Conservation (phyloP, 202 grass and related monocot species). For the Saccharum hybrid region DNA sequence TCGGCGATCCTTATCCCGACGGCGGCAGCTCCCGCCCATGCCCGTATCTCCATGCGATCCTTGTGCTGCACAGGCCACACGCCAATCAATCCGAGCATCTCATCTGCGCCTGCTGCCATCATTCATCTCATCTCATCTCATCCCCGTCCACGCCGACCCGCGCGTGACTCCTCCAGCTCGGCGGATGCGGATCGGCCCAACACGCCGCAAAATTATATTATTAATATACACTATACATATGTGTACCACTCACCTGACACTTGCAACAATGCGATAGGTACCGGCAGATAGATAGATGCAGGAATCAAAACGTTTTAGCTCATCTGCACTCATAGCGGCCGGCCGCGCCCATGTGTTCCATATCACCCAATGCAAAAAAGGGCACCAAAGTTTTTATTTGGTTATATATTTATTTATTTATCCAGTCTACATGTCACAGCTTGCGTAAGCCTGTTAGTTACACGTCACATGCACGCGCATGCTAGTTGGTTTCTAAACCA, state of each 20-base stretch:
- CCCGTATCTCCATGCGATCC: slow-evolving; percentile 19
- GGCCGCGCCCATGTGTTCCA: background rate
- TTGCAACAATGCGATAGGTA: too few relatives aligned
- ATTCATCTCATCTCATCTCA: background rate
- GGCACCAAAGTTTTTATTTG: background rate
- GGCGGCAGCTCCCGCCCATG: background rate
- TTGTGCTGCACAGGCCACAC: background rate
- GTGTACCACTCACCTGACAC: too few relatives aligned
- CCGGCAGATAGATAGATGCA: background rate
- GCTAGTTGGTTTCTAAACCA: background rate
- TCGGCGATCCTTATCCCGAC: background rate
- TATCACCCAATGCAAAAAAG: slow-evolving; percentile 1
- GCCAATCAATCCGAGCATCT: background rate
- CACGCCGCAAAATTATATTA: background rate
- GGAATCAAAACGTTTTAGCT: background rate
- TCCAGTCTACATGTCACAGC: slow-evolving; percentile 8
- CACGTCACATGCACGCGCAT: background rate
- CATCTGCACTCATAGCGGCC: background rate
- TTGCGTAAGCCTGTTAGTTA: background rate
- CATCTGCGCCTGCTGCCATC: background rate
- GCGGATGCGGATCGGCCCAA: background rate
- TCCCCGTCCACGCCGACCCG: background rate
- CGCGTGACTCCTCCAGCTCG: slow-evolving; percentile 8
- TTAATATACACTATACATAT: background rate
- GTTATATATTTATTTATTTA: too few relatives aligned